These are phyloP conservation scores for Solanum gandarillasii DNA, from an alignment of 257 asterid species.

Conservation along the genomic window DNA sequence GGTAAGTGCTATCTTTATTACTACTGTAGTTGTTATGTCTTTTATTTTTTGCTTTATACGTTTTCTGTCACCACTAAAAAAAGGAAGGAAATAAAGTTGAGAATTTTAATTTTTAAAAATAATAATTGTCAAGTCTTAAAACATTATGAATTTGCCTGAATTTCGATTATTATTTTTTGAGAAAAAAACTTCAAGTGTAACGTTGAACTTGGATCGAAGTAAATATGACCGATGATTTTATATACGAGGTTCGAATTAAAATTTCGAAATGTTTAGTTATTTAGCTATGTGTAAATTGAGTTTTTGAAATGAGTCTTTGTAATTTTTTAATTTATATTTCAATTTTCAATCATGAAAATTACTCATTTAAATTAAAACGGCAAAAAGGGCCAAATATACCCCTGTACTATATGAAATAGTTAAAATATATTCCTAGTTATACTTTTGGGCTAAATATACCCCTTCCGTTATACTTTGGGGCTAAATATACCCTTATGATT, in stretches of 20 bases:
- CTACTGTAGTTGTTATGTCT: background rate
- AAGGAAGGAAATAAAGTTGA: accelerated
- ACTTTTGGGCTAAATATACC: too few relatives aligned
- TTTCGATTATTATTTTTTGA: background rate
- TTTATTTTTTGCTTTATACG: background rate
- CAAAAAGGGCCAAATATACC: too few relatives aligned
- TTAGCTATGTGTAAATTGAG: background rate
- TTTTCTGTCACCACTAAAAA: background rate
- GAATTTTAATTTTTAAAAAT: background rate
- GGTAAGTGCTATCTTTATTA: background rate
- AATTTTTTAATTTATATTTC: too few relatives aligned
- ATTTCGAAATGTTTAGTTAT: too few relatives aligned
- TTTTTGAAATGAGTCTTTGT: background rate
- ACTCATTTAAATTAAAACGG: too few relatives aligned
- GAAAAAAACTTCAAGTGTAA: accelerated
- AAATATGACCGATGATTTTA: background rate
- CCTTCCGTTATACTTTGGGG: too few relatives aligned
- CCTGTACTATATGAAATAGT: too few relatives aligned
- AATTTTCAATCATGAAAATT: too few relatives aligned
- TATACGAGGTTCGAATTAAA: accelerated
- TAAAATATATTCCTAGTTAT: too few relatives aligned
- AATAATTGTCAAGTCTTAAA: background rate
- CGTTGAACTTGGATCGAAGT: background rate
- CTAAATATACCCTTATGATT: too few relatives aligned
- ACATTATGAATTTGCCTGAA: background rate